Evolutionary conservation across 1,139 yeast genomes (phyloP).

Genomic region (Blastobotrys buckinghamii): DNA sequence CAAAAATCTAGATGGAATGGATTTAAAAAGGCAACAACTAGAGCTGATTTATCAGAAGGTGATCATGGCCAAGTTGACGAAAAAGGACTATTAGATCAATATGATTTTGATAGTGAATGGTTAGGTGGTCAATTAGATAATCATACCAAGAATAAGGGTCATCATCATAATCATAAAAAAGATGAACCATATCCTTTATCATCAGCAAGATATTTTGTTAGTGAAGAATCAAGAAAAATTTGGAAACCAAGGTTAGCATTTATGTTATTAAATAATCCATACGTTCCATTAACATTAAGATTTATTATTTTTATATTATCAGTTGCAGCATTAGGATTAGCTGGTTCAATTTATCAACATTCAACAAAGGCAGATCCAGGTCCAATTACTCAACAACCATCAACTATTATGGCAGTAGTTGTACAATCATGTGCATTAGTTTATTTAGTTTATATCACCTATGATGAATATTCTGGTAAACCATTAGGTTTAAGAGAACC

Average conservation of each 20-base stretch:
- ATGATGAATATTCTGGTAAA: slow-evolving; percentile 86
- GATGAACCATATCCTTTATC: slow-evolving; percentile 19
- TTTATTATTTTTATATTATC: slow-evolving; percentile 51
- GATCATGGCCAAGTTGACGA: slow-evolving; percentile 19
- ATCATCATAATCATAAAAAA: slow-evolving; percentile 3
- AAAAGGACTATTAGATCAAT: slow-evolving; percentile 20
- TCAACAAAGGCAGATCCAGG: slow-evolving; percentile 35
- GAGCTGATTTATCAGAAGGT: slow-evolving; percentile 15
- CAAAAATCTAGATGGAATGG: slow-evolving; percentile 19
- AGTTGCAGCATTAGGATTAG: slow-evolving; percentile 27
- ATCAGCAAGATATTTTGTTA: slow-evolving; percentile 24
- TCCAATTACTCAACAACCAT: slow-evolving; percentile 68
- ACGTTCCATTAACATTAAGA: slow-evolving; percentile 72
- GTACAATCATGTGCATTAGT: slow-evolving; percentile 76
- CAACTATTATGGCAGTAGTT: slow-evolving; percentile 86
- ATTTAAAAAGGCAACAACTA: slow-evolving; percentile 17
- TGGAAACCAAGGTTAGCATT: slow-evolving; percentile 58
- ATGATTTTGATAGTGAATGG: slow-evolving; percentile 21
- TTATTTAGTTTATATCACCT: slow-evolving; percentile 74
- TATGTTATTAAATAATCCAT: slow-evolving; percentile 66
- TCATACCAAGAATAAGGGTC: not conserved
- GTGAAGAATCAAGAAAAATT: slow-evolving; percentile 39
- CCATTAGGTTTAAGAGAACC: slow-evolving; percentile 89
- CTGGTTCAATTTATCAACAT: slow-evolving; percentile 25
- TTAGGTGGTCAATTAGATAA: slow-evolving; percentile 12